phyloP scores from a whole-genome alignment of 148 eudicot genomes.

The Bassia scoparia region DNA sequence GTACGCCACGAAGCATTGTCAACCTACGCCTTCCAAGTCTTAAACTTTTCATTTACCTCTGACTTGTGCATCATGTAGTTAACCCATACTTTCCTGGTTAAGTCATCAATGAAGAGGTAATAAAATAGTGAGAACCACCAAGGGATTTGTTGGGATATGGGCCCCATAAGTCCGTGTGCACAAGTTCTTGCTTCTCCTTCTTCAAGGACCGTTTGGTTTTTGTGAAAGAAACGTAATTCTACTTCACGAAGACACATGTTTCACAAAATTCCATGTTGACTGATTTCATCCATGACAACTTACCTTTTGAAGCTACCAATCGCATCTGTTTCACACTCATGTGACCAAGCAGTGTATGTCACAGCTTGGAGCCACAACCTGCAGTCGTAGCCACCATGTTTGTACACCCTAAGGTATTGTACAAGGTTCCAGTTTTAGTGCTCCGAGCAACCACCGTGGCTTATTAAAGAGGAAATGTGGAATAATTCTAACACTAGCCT shows the following conservation, averaged over 20 bases:
- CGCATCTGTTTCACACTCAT: slow-evolving; percentile 5
- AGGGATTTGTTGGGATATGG: too few relatives aligned
- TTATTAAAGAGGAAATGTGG: too few relatives aligned
- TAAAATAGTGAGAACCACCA: too few relatives aligned
- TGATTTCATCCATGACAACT: neutral
- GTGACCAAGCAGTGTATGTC: slow-evolving; percentile 4
- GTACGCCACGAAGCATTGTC: too few relatives aligned
- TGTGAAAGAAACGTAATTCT: neutral
- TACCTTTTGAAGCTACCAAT: neutral
- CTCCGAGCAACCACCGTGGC: slow-evolving; percentile 1
- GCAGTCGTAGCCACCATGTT: neutral
- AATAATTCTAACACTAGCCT: too few relatives aligned
- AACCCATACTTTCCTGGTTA: too few relatives aligned
- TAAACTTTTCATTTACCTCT: too few relatives aligned
- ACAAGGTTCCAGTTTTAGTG: neutral
- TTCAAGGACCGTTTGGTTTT: neutral
- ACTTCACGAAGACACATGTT: neutral
- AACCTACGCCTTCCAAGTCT: too few relatives aligned
- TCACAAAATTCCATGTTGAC: neutral
- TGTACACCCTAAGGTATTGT: slow-evolving; percentile 5
- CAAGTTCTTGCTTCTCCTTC: neutral
- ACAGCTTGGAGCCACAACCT: neutral
- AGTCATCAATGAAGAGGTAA: too few relatives aligned
- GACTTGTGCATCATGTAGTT: too few relatives aligned
- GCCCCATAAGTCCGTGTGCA: too few relatives aligned